Base-by-base conservation (phyloP, 768 basidiomycete genomes). In the Trametopsis cervina region DNA sequence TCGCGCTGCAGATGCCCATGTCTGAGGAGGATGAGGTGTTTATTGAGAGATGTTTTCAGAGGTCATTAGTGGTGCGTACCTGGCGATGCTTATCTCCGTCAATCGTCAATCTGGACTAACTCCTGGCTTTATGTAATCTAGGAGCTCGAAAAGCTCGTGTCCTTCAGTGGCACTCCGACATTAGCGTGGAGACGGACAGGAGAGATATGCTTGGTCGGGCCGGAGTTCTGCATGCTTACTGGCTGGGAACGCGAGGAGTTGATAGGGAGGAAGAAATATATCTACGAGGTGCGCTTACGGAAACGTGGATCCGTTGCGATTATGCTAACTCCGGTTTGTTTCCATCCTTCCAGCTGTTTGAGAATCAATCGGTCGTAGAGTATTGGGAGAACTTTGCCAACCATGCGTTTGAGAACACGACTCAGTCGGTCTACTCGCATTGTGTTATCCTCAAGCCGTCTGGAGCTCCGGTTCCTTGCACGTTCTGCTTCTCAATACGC, bases 151-250 rank as follows among this genome's bases (percentile, higher is more conserved):
- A 97, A 96, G 68, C 77, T 98, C 52, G 96, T 98, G 50, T 92
- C 91, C 44, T 96, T 89, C 65, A 94, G 88, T 57, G 95, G 95
- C 10, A 98, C 95, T 23, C 95, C 95, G 2, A 98, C 95, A 1
- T 92, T 94, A 36, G 89, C 95, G 10, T 99, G 95, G 95, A 83
- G 96, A 39, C 77, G 96, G 43, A 99, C 96, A 17, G 96, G 96
- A 58, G 96, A 99, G 69, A 93, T 99, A 21, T 94, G 92, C 60
- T 82, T 96, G 40, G 96, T 93, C 40, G 94, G 93, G 0, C 88
- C 91, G 4, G 96, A 99, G 67, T 98, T 99, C 62, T 89, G 86
- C 64, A 85, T 90, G 77, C 72, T 99, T 53, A 93, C 91, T 7
- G 90, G 87, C 57, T 94, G 91, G 89, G 79, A 80, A 7, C 75